Base-by-base conservation (phyloP, 2,329 filamentous ascomycete genomes). In the Escovopsis sp. region DNA sequence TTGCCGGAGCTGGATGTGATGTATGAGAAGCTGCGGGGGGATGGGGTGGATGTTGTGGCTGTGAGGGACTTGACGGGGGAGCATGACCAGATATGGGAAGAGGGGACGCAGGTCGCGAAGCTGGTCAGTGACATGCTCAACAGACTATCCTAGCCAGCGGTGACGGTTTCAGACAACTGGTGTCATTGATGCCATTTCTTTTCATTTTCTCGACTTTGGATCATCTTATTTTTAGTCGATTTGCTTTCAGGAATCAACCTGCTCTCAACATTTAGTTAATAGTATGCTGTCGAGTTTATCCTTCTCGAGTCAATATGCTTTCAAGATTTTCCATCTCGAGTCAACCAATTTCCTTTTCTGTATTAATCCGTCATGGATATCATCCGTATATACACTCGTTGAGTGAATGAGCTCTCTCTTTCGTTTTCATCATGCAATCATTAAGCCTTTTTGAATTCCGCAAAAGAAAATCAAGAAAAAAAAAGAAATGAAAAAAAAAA, bases 31-130 rank as follows among this genome's bases (percentile, higher is more conserved):
- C 57, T 81, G 29, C 45, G 27, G 33, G 52, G 58, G 30, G 57
- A 63, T 58, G 56, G 58, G 58, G 45, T 68, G 39, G 42, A 47
- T 10, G 45, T 53, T 12, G 45, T 49, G 5, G 48, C 56, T 30
- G 39, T 57, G 30, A 63, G 56, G 47, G 66, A 74, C 50, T 53
- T 79, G 40, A 57, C 55, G 8, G 80, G 75, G 5, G 64, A 64
- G 32, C 81, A 86, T 57, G 72, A 84, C 57, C 69, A 71, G 48
- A 63, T 81, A 3, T 82, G 78, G 75, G 54, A 71, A 53, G 66
- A 73, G 44, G 79, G 79, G 13, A 54, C 55, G 30, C 70, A 76
- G 49, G 56, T 82, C 39, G 74, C 71, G 25, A 59, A 60, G 40
- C 57, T 72, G 14, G 54, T 72, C 35, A 50, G 50, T 57, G 40